These are phyloP conservation scores for Eucalyptus viminalis DNA, from an alignment of 345 rosid genomes.

Conservation along the genomic window DNA sequence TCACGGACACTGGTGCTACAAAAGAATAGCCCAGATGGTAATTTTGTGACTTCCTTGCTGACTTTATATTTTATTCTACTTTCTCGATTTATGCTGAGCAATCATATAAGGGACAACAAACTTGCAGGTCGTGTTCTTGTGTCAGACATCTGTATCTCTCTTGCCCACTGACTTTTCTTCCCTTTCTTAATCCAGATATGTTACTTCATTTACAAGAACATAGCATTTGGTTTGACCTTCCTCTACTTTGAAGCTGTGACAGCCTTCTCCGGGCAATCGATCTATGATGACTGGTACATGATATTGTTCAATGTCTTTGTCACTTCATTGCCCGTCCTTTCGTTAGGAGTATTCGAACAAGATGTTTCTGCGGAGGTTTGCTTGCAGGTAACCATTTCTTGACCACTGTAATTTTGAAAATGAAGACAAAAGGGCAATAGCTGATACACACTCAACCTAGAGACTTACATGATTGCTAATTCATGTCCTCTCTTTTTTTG, in stretches of 20 bases:
- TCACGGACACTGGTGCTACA: conserved; percentile 99
- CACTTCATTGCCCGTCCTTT: conserved; percentile 88
- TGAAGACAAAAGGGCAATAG: background rate
- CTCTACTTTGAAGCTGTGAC: conserved; percentile 98
- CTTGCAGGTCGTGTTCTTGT: background rate
- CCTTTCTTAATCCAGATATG: conserved; percentile 47
- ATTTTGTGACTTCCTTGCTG: background rate
- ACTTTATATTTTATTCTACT: background rate
- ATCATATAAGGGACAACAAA: background rate
- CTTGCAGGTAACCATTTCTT: conserved; percentile 58
- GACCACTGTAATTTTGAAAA: background rate
- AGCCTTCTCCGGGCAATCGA: conserved; percentile 90
- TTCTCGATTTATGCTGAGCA: background rate
- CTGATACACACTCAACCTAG: background rate
- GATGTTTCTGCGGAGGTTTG: conserved; percentile 95
- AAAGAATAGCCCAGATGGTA: conserved; percentile 99
- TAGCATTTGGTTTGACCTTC: conserved; percentile 96
- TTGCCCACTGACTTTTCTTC: background rate
- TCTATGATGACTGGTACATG: conserved; percentile 92
- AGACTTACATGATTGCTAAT: background rate
- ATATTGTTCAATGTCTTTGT: conserved; percentile 85
- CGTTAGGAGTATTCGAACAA: conserved; percentile 97
- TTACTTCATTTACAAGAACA: conserved; percentile 99
- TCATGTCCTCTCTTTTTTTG: background rate
- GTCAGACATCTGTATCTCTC: background rate